Percentiles rank a stretch among this genome's conserved stretches.
These are phyloP conservation scores for Phytophthora ramorum DNA, from an alignment of 352 stramenopile genomes.

Conservation along the genomic window DNA sequence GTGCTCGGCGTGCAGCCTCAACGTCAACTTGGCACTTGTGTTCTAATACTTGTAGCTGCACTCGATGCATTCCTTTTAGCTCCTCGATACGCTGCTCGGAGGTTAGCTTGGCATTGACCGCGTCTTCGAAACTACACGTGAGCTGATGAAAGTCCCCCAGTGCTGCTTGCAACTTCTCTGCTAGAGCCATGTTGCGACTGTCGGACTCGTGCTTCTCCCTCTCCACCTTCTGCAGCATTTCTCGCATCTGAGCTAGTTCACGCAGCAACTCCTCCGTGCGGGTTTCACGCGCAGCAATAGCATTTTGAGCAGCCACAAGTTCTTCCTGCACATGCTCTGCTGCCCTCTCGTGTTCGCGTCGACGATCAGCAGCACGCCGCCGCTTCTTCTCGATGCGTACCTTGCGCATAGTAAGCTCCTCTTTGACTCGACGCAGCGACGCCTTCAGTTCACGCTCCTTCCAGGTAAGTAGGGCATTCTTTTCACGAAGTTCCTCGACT, in stretches of 20 bases:
- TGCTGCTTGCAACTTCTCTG: slow-evolving; percentile 68
- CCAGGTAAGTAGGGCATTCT: slow-evolving; percentile 71
- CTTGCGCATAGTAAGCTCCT: slow-evolving; percentile 76
- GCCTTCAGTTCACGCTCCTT: slow-evolving; percentile 80
- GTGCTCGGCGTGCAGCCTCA: slow-evolving; percentile 41
- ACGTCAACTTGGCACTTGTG: slow-evolving; percentile 70
- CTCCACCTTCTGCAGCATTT: slow-evolving; percentile 33
- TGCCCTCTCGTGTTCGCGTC: slow-evolving; percentile 62
- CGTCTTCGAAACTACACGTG: slow-evolving; percentile 65
- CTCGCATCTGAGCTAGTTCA: slow-evolving; percentile 33
- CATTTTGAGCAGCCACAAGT: slow-evolving; percentile 27
- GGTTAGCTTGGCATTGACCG: slow-evolving; percentile 49
- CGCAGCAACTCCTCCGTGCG: slow-evolving; percentile 20
- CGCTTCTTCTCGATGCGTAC: slow-evolving; percentile 78
- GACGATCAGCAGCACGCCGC: slow-evolving; percentile 62
- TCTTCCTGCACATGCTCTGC: slow-evolving; percentile 55
- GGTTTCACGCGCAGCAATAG: slow-evolving; percentile 23
- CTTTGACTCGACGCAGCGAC: slow-evolving; percentile 58
- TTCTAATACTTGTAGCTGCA: slow-evolving; percentile 64
- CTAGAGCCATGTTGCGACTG: slow-evolving; percentile 51
- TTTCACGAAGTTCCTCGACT: slow-evolving; percentile 73
- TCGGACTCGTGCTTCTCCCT: slow-evolving; percentile 53
- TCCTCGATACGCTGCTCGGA: slow-evolving; percentile 65
- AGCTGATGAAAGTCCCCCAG: slow-evolving; percentile 75
- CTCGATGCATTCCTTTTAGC: slow-evolving; percentile 46